Conservation (phyloP, 306 rosid species). For the Trifolium dubium region DNA sequence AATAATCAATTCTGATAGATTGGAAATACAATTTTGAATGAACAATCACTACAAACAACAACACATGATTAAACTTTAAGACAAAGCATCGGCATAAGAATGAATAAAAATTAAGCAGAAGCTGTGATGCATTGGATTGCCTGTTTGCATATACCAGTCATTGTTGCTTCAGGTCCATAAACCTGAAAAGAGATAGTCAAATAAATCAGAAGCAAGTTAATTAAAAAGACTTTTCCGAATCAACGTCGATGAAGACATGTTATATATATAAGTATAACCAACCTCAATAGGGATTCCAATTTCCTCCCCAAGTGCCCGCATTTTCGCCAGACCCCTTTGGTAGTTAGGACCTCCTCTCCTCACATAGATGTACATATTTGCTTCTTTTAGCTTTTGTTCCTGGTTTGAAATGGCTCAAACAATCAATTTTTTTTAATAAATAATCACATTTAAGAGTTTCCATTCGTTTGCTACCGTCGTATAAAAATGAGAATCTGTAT, state of each 20-base stretch:
- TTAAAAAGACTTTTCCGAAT: conserved; percentile 1
- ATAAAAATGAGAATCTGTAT: not conserved
- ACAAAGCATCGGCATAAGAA: not conserved
- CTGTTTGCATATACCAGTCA: conserved; percentile 97
- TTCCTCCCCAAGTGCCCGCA: conserved; percentile 90
- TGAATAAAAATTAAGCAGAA: conserved; percentile 57
- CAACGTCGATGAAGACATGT: conserved; percentile 19
- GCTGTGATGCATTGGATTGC: conserved; percentile 93
- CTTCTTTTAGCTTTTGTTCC: conserved; percentile 90
- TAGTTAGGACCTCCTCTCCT: conserved; percentile 99
- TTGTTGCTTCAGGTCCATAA: conserved; percentile 97
- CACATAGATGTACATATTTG: conserved; percentile 82
- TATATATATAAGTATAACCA: conserved; percentile 52
- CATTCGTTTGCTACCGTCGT: not conserved
- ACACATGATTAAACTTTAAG: conserved; percentile 32
- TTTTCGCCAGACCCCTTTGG: conserved; percentile 88
- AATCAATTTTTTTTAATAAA: conserved; percentile 24
- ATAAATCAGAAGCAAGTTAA: conserved; percentile 21
- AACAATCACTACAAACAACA: conserved; percentile 40
- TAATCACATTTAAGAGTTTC: not conserved
- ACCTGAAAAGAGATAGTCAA: conserved; percentile 58
- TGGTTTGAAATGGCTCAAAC: conserved; percentile 45
- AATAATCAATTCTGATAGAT: conserved; percentile 21
- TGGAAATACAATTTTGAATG: conserved; percentile 37
- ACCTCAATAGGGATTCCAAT: conserved; percentile 98